Base-by-base conservation (phyloP, 345 rosid genomes). In the Bruguiera sexangula region DNA sequence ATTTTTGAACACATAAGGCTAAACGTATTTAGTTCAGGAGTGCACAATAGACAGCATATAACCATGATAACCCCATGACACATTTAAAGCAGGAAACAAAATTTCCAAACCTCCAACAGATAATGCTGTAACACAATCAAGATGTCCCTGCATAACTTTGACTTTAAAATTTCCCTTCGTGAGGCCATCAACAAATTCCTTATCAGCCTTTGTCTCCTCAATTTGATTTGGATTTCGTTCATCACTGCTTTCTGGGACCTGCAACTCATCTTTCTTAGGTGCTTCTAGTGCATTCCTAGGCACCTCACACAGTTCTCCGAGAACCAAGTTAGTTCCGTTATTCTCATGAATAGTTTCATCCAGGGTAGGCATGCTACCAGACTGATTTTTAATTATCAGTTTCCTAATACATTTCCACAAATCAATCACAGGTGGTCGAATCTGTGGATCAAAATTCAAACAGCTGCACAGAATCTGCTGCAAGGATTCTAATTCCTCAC, bases 81-180 rank as follows among this genome's bases (percentile, higher is more conserved):
- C 18, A 13, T 43, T 43, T 43, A 13, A 43, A 13, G 19, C 50
- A 13, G 5, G 50, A 56, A 56, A 6, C 60, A 56, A 73, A 69
- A 62, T 61, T 63, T 20, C 16, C 72, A 73, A 80, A 94, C 98
- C 97, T 87, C 93, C 98, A 58, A 91, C 3, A 1, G 95, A 87
- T 64, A 94, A 86, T 65, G 86, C 90, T 0, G 97, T 91, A 66
- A 94, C 82, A 75, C 86, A 82, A 82, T 82, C 93, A 69, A 83
- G 89, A 78, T 91, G 98, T 54, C 96, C 91, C 62, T 36, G 81
- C 76, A 91, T 36, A 65, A 84, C 87, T 79, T 78, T 89, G 52
- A 75, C 79, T 73, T 84, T 85, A 57, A 89, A 66, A 50, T 78
- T 82, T 67, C 85, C 87, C 67, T 79, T 70, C 20, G 78, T 70